A percentile compares a stretch with the other conserved stretches of the same genome.
phyloP scores from a whole-genome alignment of 345 rosid genomes.

The Murraya koenigii region DNA sequence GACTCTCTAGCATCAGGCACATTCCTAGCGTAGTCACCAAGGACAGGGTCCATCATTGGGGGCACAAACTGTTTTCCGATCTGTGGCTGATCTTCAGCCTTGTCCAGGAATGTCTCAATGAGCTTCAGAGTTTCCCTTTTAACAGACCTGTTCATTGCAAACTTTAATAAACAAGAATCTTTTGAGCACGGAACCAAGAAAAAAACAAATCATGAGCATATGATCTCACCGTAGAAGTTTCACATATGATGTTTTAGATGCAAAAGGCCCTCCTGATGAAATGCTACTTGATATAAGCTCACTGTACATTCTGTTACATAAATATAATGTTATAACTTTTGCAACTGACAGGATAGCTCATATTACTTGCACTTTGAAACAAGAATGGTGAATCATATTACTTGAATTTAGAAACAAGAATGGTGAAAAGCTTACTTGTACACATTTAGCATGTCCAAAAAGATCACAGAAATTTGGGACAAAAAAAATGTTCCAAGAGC shows the following conservation, averaged over 20 bases:
- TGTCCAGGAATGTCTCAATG: slow-evolving; percentile 96
- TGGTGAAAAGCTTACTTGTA: slow-evolving; percentile 61
- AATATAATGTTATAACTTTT: slow-evolving; percentile 7
- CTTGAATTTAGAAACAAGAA: background rate
- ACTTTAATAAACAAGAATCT: slow-evolving; percentile 2
- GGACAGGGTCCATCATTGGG: slow-evolving; percentile 98
- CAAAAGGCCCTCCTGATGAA: slow-evolving; percentile 90
- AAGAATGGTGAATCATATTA: background rate
- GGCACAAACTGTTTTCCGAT: slow-evolving; percentile 98
- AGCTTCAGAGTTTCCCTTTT: slow-evolving; percentile 98
- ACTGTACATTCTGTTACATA: slow-evolving; percentile 89
- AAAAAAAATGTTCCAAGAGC: slow-evolving; percentile 90
- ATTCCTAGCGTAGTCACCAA: slow-evolving; percentile 96
- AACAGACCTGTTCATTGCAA: slow-evolving; percentile 66
- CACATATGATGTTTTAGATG: slow-evolving; percentile 86
- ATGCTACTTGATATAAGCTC: slow-evolving; percentile 95
- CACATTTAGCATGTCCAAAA: slow-evolving; percentile 97
- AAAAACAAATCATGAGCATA: slow-evolving; percentile 7
- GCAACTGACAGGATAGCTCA: background rate
- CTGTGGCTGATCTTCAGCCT: slow-evolving; percentile 98
- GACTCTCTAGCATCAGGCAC: slow-evolving; percentile 99
- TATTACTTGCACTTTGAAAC: background rate
- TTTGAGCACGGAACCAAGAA: background rate
- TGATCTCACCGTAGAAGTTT: slow-evolving; percentile 75
- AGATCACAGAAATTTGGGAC: slow-evolving; percentile 81